These are phyloP conservation scores for Leccinellum albellum DNA, from an alignment of 768 basidiomycete genomes.

Conservation along the genomic window DNA sequence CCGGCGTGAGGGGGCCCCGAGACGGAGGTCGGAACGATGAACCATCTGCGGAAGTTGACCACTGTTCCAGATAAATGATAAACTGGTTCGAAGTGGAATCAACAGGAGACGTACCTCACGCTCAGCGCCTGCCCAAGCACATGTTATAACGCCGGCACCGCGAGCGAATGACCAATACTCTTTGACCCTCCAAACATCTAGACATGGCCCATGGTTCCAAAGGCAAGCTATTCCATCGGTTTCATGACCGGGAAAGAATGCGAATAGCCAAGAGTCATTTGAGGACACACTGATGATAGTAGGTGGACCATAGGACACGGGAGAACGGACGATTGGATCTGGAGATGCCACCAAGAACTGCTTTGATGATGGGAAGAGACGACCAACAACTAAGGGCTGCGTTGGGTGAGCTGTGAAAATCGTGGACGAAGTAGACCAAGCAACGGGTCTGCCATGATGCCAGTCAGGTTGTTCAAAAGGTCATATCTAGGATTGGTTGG, in stretches of 20 bases:
- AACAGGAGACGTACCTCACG: slow-evolving; percentile 49
- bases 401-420: slow-evolving; percentile 68
- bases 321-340: slow-evolving; percentile 41
- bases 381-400: slow-evolving; percentile 55
- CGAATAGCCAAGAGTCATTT: slow-evolving; percentile 63
- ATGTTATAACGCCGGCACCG: slow-evolving; percentile 56
- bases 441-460: slow-evolving; percentile 49
- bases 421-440: slow-evolving; percentile 66
- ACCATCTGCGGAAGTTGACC: slow-evolving; percentile 46
- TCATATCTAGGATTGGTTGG: not conserved
- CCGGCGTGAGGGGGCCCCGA: slow-evolving; percentile 53
- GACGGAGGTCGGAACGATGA: slow-evolving; percentile 51
- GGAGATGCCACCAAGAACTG: slow-evolving; percentile 60
- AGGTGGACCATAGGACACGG: slow-evolving; percentile 55
- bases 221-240: slow-evolving; percentile 59
- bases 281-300: slow-evolving; percentile 59
- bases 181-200: slow-evolving; percentile 59
- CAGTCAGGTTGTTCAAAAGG: not conserved
- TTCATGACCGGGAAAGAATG: slow-evolving; percentile 63
- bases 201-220: slow-evolving; percentile 56
- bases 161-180: slow-evolving; percentile 53
- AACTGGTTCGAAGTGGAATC: not conserved
- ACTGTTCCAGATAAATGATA: slow-evolving; percentile 38
- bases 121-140: slow-evolving; percentile 55
- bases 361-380: slow-evolving; percentile 67